phyloP scores from a whole-genome alignment of 129 eudicot species.

The Artemisia tridentata region DNA sequence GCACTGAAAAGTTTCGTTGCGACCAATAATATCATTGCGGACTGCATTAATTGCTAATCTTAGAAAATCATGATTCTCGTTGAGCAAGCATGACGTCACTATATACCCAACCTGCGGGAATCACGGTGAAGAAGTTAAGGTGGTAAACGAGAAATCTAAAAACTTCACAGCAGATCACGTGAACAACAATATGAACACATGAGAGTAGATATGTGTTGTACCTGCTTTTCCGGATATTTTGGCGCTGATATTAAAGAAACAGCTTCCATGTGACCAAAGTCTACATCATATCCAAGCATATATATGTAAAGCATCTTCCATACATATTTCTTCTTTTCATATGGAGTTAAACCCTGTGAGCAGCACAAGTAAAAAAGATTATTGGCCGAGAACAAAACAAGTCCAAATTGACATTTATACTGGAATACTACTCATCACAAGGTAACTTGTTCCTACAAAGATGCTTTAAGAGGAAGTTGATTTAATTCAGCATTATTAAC shows the following conservation, averaged over 20 bases:
- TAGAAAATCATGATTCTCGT: slow-evolving; percentile 94
- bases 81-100: slow-evolving; percentile 89
- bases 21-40: slow-evolving; percentile 96
- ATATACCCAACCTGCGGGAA: slow-evolving; percentile 88
- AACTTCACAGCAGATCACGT: neutral
- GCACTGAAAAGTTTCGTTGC: slow-evolving; percentile 98
- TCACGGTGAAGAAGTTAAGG: slow-evolving; percentile 10
- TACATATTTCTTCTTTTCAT: slow-evolving; percentile 98
- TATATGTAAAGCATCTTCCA: slow-evolving; percentile 98
- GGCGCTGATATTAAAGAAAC: slow-evolving; percentile 98
- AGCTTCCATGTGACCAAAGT: slow-evolving; percentile 99
- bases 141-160: no score
- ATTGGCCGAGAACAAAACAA: neutral
- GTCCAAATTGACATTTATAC: neutral
- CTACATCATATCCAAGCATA: slow-evolving; percentile 98
- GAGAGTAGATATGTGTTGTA: slow-evolving; percentile 15
- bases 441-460: no score
- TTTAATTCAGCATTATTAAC: no score
- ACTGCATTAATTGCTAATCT: slow-evolving; percentile 96
- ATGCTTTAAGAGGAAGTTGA: no score
- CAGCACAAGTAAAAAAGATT: slow-evolving; percentile 16
- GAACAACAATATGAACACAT: slow-evolving; percentile 2
- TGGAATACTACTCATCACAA: no score
- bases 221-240: slow-evolving; percentile 99
- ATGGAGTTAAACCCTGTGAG: slow-evolving; percentile 78